Conservation (phyloP, 768 basidiomycete genomes). For the Suillus clintonianus region DNA sequence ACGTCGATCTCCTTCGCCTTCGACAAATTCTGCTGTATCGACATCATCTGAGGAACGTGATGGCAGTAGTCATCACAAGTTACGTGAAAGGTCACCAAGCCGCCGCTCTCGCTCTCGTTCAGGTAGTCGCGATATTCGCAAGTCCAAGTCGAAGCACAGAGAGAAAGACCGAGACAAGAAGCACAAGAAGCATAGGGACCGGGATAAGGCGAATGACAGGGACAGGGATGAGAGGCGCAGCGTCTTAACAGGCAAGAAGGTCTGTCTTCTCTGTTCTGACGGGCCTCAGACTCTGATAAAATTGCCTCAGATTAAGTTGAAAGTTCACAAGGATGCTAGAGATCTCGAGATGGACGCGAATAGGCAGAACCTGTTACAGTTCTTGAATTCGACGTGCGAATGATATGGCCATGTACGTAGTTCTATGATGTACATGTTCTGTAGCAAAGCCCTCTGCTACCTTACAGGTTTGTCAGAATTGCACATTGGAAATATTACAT, state of each 20-base stretch:
- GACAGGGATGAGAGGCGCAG: conserved; percentile 50
- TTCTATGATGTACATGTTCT: too few relatives aligned
- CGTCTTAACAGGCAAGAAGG: conserved; percentile 65
- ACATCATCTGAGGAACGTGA: conserved; percentile 8
- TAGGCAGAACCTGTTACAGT: conserved; percentile 51
- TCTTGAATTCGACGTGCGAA: conserved; percentile 53
- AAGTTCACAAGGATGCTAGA: conserved; percentile 59
- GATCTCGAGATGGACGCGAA: conserved; percentile 61
- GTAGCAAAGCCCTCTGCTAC: background rate
- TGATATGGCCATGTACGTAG: conserved; percentile 8
- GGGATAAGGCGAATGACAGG: conserved; percentile 37
- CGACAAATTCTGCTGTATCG: conserved; percentile 16
- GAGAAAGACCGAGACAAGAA: conserved; percentile 36
- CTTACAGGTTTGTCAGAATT: background rate
- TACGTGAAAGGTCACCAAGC: conserved; percentile 14
- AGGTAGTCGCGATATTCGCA: conserved; percentile 25
- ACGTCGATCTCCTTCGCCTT: conserved; percentile 20
- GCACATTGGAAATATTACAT: background rate
- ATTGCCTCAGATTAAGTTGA: conserved; percentile 54
- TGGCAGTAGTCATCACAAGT: conserved; percentile 19
- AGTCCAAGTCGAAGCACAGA: conserved; percentile 22
- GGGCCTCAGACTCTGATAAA: background rate
- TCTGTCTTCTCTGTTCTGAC: conserved; percentile 15
- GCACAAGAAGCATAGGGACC: conserved; percentile 37
- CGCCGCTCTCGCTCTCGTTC: conserved; percentile 30